These are phyloP conservation scores for Aspergillus tanneri DNA, from an alignment of 2,329 filamentous ascomycete genomes.

Conservation along the genomic window DNA sequence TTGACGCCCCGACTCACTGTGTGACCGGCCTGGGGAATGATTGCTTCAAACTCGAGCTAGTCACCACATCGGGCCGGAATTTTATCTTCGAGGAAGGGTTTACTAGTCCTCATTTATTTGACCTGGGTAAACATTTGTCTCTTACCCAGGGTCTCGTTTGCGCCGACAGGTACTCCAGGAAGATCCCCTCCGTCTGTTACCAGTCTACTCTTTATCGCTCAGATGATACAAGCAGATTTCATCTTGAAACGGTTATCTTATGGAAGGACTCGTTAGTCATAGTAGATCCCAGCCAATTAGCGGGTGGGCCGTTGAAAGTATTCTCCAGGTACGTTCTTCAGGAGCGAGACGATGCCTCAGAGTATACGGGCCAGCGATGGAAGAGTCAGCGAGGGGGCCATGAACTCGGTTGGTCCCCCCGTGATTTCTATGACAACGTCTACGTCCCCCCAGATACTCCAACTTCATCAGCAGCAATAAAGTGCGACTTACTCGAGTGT, in stretches of 20 bases:
- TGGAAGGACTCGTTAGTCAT: conserved; percentile 38
- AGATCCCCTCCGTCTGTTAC: conserved; percentile 30
- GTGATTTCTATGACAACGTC: conserved; percentile 50
- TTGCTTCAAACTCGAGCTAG: conserved; percentile 24
- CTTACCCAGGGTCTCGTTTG: conserved; percentile 21
- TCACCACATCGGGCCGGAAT: conserved; percentile 15
- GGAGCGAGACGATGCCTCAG: conserved; percentile 14
- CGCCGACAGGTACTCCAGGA: conserved; percentile 28
- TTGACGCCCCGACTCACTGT: background rate
- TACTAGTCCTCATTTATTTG: conserved; percentile 15
- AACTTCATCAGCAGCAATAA: conserved; percentile 34
- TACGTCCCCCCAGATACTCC: conserved; percentile 42
- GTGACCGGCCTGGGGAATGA: conserved; percentile 4
- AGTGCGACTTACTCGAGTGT: conserved; percentile 37
- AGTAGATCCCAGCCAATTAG: conserved; percentile 20
- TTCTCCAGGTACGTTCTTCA: conserved; percentile 34
- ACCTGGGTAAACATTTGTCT: conserved; percentile 26
- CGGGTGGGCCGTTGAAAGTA: conserved; percentile 17
- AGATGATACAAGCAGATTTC: conserved; percentile 22
- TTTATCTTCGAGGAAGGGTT: conserved; percentile 22
- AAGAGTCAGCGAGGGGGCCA: background rate
- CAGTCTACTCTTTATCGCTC: conserved; percentile 29
- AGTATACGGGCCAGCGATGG: background rate
- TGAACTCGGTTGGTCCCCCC: conserved; percentile 31
- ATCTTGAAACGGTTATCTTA: conserved; percentile 32